A percentile compares a stretch with the other conserved stretches of the same genome.
These are phyloP conservation scores for Solanum virginianum DNA, from an alignment of 257 asterid species.

Conservation along the genomic window DNA sequence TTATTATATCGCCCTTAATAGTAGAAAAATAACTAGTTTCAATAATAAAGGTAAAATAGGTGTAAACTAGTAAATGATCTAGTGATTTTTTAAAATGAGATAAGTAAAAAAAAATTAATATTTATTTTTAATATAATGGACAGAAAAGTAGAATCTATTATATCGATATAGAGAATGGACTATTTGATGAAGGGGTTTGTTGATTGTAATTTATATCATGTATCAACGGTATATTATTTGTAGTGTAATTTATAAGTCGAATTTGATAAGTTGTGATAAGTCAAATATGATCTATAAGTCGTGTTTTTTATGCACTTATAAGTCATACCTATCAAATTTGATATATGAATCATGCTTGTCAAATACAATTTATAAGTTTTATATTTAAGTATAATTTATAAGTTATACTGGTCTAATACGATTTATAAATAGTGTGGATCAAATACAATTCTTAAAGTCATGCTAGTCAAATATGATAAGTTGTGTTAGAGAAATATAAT, in stretches of 20 bases:
- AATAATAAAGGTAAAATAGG: not conserved
- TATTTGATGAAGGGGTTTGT: not conserved
- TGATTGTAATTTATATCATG: not conserved
- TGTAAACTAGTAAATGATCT: not conserved
- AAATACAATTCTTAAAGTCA: not conserved
- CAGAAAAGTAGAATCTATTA: not conserved
- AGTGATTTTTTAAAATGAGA: not conserved
- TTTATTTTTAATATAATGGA: not conserved
- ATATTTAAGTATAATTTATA: not conserved
- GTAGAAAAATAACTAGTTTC: too few relatives aligned
- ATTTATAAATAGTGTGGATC: accelerated
- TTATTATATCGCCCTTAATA: too few relatives aligned
- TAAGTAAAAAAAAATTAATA: not conserved
- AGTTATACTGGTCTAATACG: not conserved
- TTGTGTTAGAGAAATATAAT: too few relatives aligned
- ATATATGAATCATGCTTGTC: not conserved
- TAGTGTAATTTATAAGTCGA: not conserved
- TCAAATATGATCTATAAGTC: not conserved
- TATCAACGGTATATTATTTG: too few relatives aligned
- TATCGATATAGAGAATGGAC: not conserved
- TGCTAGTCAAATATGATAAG: too few relatives aligned
- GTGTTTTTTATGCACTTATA: not conserved
- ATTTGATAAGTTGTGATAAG: not conserved
- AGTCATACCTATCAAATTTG: accelerated
- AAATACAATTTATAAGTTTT: not conserved